phyloP scores from a whole-genome alignment of 805 yeast species.

The Lachancea cidri region DNA sequence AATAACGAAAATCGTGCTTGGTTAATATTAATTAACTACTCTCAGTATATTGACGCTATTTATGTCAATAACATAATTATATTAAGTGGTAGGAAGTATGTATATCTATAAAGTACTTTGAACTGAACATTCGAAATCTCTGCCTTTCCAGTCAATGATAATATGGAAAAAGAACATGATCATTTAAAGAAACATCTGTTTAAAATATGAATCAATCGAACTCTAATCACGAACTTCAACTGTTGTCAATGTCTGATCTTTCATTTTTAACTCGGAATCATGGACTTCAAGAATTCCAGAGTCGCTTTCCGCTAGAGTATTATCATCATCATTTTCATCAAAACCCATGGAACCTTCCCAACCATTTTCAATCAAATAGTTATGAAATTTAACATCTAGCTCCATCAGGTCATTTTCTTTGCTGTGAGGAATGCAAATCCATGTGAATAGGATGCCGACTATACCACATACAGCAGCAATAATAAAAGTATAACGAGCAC shows the following conservation, averaged over 20 bases:
- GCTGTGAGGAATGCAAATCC: slow-evolving; percentile 61
- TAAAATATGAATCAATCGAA: too few relatives aligned
- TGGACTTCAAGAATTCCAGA: not conserved
- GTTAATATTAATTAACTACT: too few relatives aligned
- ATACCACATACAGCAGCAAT: slow-evolving; percentile 72
- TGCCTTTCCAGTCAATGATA: too few relatives aligned
- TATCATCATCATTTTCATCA: slow-evolving; percentile 12
- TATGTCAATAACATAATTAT: too few relatives aligned
- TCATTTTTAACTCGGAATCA: not conserved
- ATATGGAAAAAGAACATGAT: too few relatives aligned
- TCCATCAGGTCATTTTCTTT: slow-evolving; percentile 62
- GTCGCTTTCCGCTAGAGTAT: not conserved
- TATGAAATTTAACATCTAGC: slow-evolving; percentile 60
- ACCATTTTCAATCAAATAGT: slow-evolving; percentile 53
- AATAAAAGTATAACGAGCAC: slow-evolving; percentile 71
- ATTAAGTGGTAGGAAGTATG: too few relatives aligned
- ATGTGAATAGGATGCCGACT: slow-evolving; percentile 56
- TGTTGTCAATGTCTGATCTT: not conserved
- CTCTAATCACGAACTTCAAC: not conserved
- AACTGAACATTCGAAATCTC: too few relatives aligned
- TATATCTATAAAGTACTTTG: too few relatives aligned
- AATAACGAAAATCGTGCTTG: too few relatives aligned
- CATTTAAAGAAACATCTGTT: too few relatives aligned
- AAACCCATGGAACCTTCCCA: slow-evolving; percentile 45
- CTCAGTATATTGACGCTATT: too few relatives aligned